A percentile compares a stretch with the other conserved stretches of the same genome.
Evolutionary conservation across 768 basidiomycete species (phyloP).

Genomic region (Termitomyces sp.): DNA sequence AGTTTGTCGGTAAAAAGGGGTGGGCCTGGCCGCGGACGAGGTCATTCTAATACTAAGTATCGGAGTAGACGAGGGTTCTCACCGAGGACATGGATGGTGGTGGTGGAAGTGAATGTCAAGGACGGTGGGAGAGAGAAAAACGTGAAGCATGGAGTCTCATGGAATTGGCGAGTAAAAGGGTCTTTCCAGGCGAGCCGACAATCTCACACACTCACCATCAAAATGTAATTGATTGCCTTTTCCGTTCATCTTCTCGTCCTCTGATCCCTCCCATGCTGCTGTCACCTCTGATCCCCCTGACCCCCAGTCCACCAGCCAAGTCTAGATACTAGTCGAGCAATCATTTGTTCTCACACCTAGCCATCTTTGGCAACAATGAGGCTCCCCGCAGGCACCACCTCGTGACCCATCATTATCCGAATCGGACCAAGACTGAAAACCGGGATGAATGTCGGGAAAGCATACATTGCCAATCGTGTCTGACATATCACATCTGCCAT

Average conservation of each 20-base stretch:
- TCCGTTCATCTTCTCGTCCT: background rate
- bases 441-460: background rate
- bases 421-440: background rate
- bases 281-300: slow-evolving; percentile 2
- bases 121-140: slow-evolving; percentile 2
- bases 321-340: background rate
- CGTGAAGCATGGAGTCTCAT: slow-evolving; percentile 8
- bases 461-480: too few species aligned
- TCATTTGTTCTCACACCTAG: background rate
- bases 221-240: slow-evolving; percentile 11
- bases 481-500: background rate
- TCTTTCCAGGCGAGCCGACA: slow-evolving; percentile 9
- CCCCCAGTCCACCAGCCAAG: background rate
- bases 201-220: too few species aligned
- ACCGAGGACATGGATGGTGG: slow-evolving; percentile 6
- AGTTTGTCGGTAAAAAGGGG: background rate
- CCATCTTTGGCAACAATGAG: background rate
- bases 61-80: background rate
- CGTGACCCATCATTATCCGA: background rate
- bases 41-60: slow-evolving; percentile 1
- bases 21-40: slow-evolving; percentile 7
- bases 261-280: background rate
- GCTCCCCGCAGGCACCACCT: background rate
- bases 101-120: background rate
- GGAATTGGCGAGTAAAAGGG: slow-evolving; percentile 8